These are phyloP conservation scores for Arachnomyces sp. DNA, from an alignment of 2,329 filamentous ascomycete genomes.

Conservation along the genomic window DNA sequence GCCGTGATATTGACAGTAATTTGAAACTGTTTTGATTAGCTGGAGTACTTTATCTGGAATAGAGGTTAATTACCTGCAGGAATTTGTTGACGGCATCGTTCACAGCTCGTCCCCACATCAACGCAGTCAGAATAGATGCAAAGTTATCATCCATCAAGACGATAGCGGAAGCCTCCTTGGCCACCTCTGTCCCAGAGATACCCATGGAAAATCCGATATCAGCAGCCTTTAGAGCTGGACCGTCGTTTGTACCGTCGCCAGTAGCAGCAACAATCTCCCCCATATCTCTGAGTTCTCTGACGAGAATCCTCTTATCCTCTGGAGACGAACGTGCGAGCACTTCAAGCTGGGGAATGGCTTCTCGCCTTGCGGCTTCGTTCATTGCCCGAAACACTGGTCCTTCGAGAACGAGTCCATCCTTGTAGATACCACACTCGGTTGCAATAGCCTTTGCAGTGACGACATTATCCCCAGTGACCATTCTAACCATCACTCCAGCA, in stretches of 20 bases:
- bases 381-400: conserved; percentile 51
- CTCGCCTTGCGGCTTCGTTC: conserved; percentile 43
- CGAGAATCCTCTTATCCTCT: conserved; percentile 51
- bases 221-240: conserved; percentile 69
- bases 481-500: conserved; percentile 55
- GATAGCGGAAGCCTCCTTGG: conserved; percentile 58
- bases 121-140: conserved; percentile 72
- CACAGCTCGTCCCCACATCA: conserved; percentile 71
- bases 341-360: conserved; percentile 44
- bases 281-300: conserved; percentile 26
- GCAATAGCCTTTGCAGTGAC: conserved; percentile 61
- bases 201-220: conserved; percentile 84
- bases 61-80: conserved; percentile 39
- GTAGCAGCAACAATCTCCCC: conserved; percentile 75
- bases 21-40: conserved; percentile 38
- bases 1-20: conserved; percentile 58
- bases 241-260: conserved; percentile 77
- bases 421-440: conserved; percentile 55
- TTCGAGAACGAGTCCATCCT: conserved; percentile 50
- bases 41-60: too few species aligned
- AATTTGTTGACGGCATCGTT: conserved; percentile 73
- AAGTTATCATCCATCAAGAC: conserved; percentile 76
- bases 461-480: conserved; percentile 60
- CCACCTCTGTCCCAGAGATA: conserved; percentile 72
- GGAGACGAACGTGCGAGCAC: conserved; percentile 52